Evolutionary conservation across 2,329 filamentous ascomycete species (phyloP), one percentile per base, ranked within the genome.

Genomic region (Ceratocystiopsis minuta): DNA sequence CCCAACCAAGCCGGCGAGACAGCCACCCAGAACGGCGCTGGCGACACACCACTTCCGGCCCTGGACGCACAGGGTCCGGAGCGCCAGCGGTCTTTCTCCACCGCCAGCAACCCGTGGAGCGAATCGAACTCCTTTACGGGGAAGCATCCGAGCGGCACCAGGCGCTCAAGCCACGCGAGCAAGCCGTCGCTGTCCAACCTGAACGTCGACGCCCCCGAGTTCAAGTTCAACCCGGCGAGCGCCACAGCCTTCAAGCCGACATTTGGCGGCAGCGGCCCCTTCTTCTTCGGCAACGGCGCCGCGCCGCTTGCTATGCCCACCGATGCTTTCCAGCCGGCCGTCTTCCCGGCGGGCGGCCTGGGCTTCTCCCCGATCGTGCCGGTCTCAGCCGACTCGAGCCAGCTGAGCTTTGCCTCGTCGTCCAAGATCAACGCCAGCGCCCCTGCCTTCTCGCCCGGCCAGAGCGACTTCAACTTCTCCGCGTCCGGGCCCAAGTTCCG

Each of bases 181-280:
- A 83, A 80, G 51, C 66, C 76, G 3, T 87, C 75, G 0, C 59
- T 78, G 36, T 84, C 85, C 1, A 87, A 78, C 50, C 70, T 96
- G 51, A 96, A 96, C 52, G 86, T 92, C 28, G 75, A 80, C 47
- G 88, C 88, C 0, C 81, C 86, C 38, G 84, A 90, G 53, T 95
- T 95, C 65, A 84, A 79, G 51, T 88, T 88, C 59, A 72, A 74
- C 47, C 71, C 70, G 4, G 56, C 60, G 3, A 69, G 57, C 51
- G 60, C 51, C 62, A 66, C 34, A 64, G 67, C 32, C 56, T 75
- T 74, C 50, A 64, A 66, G 34, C 66, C 70, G 16, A 58, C 60
- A 24, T 20, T 40, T 28, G 24, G 24, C 24, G 24, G 24, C 11
- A 36, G 17, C 31, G 36, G 34, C 15, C 59, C 66, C 41, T 72